These are phyloP conservation scores for Mallotus nudiflorus DNA, from an alignment of 345 rosid species.

Conservation along the genomic window DNA sequence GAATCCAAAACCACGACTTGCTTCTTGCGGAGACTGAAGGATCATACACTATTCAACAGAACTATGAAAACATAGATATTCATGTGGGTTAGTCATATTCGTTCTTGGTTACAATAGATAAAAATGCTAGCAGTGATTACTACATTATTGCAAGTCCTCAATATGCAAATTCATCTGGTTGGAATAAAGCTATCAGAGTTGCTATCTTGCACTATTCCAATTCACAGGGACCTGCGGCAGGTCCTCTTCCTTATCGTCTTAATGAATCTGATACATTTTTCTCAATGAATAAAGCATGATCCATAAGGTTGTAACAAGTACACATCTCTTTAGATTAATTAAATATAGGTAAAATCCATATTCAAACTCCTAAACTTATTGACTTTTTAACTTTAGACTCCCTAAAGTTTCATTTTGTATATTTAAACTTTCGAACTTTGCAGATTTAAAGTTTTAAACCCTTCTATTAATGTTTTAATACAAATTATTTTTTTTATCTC, in stretches of 20 bases:
- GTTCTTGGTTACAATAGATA: constrained; percentile 89
- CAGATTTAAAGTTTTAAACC: too few relatives aligned
- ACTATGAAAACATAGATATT: constrained; percentile 77
- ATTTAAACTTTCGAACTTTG: too few relatives aligned
- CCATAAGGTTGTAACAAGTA: constrained; percentile 74
- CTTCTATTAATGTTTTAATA: too few relatives aligned
- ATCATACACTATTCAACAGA: constrained; percentile 83
- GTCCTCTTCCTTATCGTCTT: constrained; percentile 88
- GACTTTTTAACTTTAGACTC: too few relatives aligned
- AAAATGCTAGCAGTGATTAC: constrained; percentile 74
- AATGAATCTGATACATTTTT: constrained; percentile 60
- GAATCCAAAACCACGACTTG: constrained; percentile 84
- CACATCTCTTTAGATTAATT: constrained; percentile 24
- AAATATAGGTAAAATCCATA: too few relatives aligned
- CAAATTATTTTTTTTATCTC: too few relatives aligned
- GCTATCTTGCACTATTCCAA: constrained; percentile 82
- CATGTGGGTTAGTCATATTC: constrained; percentile 95
- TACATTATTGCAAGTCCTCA: constrained; percentile 84
- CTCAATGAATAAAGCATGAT: constrained; percentile 98
- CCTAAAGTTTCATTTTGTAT: too few relatives aligned
- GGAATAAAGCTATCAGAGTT: constrained; percentile 61
- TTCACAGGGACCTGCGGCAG: constrained; percentile 78
- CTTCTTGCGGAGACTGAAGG: constrained; percentile 96
- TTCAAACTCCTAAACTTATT: too few relatives aligned
- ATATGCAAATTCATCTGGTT: constrained; percentile 52